These are phyloP conservation scores for Exophiala alcalophila DNA, from an alignment of 2,329 filamentous ascomycete species.

Conservation along the genomic window DNA sequence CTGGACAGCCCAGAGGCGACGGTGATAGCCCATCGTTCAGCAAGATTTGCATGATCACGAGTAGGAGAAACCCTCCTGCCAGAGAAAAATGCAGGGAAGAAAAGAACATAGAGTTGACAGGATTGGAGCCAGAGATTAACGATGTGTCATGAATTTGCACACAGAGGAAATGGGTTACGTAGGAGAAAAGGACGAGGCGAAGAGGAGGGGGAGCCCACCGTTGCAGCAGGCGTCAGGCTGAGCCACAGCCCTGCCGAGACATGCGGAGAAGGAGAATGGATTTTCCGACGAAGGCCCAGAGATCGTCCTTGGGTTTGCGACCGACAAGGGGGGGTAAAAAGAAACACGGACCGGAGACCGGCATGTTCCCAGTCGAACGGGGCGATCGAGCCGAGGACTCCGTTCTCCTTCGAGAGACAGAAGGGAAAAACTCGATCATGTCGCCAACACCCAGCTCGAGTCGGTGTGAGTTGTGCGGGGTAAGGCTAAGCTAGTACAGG, in stretches of 20 bases:
- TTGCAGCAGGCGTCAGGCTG: constrained; percentile 12
- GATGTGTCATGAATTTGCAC: constrained; percentile 20
- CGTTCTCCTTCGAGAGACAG: no score
- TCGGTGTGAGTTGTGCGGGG: constrained; percentile 16
- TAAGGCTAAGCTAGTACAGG: constrained; percentile 24
- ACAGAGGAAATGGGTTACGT: constrained; percentile 19
- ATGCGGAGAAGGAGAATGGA: constrained; percentile 8
- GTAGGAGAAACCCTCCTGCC: constrained; percentile 13
- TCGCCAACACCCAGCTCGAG: neutral
- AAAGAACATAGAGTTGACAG: neutral
- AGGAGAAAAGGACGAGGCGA: constrained; percentile 12
- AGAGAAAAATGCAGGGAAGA: neutral
- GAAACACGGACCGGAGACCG: constrained; percentile 5
- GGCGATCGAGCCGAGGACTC: no score
- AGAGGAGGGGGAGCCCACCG: constrained; percentile 5
- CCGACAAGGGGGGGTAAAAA: constrained; percentile 2
- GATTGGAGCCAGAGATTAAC: constrained; percentile 12
- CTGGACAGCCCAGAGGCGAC: no score
- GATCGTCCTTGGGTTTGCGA: constrained; percentile 3
- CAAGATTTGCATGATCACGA: constrained; percentile 17
- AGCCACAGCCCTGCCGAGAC: constrained; percentile 7
- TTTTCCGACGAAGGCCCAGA: constrained; percentile 7
- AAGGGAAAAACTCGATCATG: constrained; percentile 6
- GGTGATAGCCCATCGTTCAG: no score
- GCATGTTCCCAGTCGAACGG: constrained; percentile 10